These are phyloP conservation scores for Dictyostelium capitatum DNA, from an alignment of 78 protist genomes.

Conservation along the genomic window DNA sequence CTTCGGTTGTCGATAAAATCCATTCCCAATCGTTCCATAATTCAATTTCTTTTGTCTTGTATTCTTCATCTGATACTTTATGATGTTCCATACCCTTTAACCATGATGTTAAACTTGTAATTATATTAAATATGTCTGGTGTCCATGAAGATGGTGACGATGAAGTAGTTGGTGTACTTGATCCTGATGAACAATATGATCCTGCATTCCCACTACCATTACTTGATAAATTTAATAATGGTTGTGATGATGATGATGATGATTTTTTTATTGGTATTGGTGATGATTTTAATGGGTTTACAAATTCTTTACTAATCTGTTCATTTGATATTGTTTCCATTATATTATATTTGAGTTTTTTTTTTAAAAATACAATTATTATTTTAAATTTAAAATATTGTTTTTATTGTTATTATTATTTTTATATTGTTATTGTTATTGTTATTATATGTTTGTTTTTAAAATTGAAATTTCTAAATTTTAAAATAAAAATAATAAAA, in stretches of 20 bases:
- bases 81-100: conserved; percentile 65
- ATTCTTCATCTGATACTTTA: conserved; percentile 32
- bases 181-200: conserved; percentile 7
- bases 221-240: not conserved
- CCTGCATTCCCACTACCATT: not conserved
- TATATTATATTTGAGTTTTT: not conserved
- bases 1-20: conserved; percentile 71
- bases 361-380: not conserved
- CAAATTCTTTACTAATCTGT: conserved; percentile 14
- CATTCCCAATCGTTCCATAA: conserved; percentile 77
- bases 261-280: conserved; percentile 22
- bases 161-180: conserved; percentile 1
- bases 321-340: not conserved
- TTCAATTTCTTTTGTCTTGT: conserved; percentile 44
- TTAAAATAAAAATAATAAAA: too few species aligned
- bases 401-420: too few species aligned
- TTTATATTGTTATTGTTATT: too few species aligned
- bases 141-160: conserved; percentile 7
- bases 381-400: too few species aligned
- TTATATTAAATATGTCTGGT: conserved; percentile 24
- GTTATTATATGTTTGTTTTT: too few species aligned
- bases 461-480: too few species aligned
- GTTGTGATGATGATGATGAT: not conserved
- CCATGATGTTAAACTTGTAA: conserved; percentile 47
- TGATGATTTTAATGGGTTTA: not conserved